Base-by-base conservation (phyloP, 345 rosid species). In the Excoecaria agallocha region DNA sequence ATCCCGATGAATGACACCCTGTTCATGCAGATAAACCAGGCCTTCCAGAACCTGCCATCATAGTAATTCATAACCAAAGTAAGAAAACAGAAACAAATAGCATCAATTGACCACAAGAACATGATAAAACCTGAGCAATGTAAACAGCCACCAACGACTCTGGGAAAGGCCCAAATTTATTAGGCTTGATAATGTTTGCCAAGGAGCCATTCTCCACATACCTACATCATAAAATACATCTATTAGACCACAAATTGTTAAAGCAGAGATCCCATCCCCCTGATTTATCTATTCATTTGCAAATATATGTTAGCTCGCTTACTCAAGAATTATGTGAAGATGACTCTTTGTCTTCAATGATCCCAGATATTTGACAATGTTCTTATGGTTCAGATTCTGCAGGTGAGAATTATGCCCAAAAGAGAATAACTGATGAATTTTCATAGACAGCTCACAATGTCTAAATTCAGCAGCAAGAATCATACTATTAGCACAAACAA, bases 171-270 rank as follows among this genome's bases (percentile, higher is more conserved):
- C 99, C 97, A 81, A 93, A 96, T 76, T 93, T 93, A 80, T 93
- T 96, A 79, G 99, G 99, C 89, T 93, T 93, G 74, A 96, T 91
- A 62, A 93, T 93, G 82, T 93, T 93, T 61, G 99, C 99, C 79
- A 96, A 98, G 35, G 99, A 96, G 54, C 99, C 99, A 84, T 93
- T 96, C 85, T 96, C 99, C 80, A 90, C 99, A 56, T 91, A 93
- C 90, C 99, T 95, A 77, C 56, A 81, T 67, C 68, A 78, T 73
- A 73, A 24, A 57, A 82, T 70, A 66, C 68, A 37, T 48, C 22
- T 58, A 74, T 74, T 68, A 66, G 41, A 56, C 38, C 52, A 68
- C 45, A 54, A 30, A 62, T 15, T 41, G 72, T 74, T 63, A 65
- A 49, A 66, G 69, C 62, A 20, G 20, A 82, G 52, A 65, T 51